phyloP scores from a whole-genome alignment of 306 rosid species.

The Cucurbita argyrosperma region DNA sequence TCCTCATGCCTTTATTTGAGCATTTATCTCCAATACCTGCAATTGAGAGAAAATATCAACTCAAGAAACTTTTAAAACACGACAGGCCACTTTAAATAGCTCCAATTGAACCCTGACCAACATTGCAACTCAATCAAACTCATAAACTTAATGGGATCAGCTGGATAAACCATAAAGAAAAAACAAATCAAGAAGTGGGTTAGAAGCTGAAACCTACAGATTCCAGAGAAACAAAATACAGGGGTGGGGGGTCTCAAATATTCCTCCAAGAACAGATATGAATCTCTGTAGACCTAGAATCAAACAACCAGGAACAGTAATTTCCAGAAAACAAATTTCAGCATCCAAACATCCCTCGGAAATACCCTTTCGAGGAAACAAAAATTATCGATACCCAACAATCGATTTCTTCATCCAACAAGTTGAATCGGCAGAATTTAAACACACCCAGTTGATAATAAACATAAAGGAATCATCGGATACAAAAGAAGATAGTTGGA shows the following conservation, averaged over 20 bases:
- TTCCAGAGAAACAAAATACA: too few species aligned
- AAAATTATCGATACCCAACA: background rate
- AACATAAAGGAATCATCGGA: background rate
- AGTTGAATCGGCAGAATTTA: background rate
- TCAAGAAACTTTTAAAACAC: background rate
- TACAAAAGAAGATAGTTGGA: background rate
- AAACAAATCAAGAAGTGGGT: background rate
- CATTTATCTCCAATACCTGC: slow-evolving; percentile 13
- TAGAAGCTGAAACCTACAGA: background rate
- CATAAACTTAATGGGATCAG: background rate
- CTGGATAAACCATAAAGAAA: background rate
- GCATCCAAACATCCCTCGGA: background rate
- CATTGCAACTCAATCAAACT: background rate
- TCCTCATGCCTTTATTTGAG: background rate
- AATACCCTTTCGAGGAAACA: background rate
- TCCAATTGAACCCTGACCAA: background rate
- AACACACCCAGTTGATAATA: background rate
- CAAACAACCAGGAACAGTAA: background rate
- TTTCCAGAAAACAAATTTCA: background rate
- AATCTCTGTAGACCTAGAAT: background rate
- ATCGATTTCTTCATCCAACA: background rate
- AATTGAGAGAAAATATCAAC: background rate
- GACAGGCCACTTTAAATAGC: background rate
- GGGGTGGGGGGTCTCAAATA: background rate
- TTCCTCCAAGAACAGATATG: background rate